Evolutionary conservation across 139 green algal genomes (phyloP).

Genomic region (Chlamydomonas incerta): DNA sequence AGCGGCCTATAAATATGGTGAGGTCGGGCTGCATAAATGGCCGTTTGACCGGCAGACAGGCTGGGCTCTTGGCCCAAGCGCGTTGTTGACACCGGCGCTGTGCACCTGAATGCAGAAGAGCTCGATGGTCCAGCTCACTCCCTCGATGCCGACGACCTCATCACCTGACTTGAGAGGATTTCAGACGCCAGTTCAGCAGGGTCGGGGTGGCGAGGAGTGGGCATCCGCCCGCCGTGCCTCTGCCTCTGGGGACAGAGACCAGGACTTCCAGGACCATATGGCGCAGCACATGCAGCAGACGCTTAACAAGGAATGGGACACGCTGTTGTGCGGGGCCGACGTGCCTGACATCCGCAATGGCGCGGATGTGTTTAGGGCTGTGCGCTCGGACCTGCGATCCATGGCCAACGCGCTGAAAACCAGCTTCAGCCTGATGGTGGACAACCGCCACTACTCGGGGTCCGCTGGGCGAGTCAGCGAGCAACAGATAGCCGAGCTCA

Average conservation of each 20-base stretch:
- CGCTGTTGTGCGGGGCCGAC: neutral
- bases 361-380: neutral
- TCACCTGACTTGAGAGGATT: neutral
- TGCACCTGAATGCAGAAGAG: no score
- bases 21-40: no score
- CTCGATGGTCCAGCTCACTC: no score
- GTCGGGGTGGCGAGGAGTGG: no score
- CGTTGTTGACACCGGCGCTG: no score
- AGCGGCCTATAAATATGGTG: neutral
- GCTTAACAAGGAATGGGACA: conserved; percentile 25
- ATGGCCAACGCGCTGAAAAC: conserved; percentile 27
- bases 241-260: neutral
- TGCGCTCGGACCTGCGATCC: conserved; percentile 21
- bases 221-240: neutral
- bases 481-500: conserved; percentile 1
- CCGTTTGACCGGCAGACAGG: no score
- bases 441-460: neutral
- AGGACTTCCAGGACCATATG: conserved; percentile 17
- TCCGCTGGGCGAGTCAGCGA: neutral
- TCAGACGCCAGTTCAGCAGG: neutral
- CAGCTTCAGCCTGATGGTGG: conserved; percentile 19
- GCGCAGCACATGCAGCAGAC: neutral
- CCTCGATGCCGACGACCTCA: neutral
- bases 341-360: conserved; percentile 1
- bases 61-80: no score